Percentiles rank a stretch among this genome's conserved stretches.
These are phyloP conservation scores for Vitis hybrid DNA, from an alignment of 177 flowering plant species.

Conservation along the genomic window DNA sequence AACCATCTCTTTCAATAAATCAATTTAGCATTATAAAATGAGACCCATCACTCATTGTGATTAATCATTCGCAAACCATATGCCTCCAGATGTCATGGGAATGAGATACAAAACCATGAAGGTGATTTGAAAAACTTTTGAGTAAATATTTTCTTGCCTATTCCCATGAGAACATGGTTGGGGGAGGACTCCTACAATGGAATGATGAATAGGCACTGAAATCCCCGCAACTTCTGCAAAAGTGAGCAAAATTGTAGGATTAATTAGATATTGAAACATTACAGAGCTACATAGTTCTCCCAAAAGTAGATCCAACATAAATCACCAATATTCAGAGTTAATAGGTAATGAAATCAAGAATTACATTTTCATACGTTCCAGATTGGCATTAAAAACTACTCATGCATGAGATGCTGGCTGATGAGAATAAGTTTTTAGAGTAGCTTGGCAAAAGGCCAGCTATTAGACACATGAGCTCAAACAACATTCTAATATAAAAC, in stretches of 20 bases:
- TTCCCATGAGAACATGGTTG: conserved; percentile 39
- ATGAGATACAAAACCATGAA: conserved; percentile 2
- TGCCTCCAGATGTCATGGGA: not conserved
- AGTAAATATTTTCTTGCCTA: conserved; percentile 26
- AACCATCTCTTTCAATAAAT: too few species aligned
- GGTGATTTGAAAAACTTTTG: not conserved
- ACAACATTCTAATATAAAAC: too few species aligned
- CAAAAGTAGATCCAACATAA: not conserved
- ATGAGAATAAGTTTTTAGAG: too few species aligned
- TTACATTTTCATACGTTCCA: not conserved
- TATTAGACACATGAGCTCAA: too few species aligned
- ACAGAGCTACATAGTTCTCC: not conserved
- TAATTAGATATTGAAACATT: not conserved
- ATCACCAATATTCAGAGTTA: not conserved
- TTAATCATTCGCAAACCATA: not conserved
- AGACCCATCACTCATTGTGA: too few species aligned
- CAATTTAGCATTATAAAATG: too few species aligned
- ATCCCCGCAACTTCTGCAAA: conserved; percentile 34
- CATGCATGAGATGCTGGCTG: too few species aligned
- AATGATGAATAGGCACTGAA: conserved; percentile 20
- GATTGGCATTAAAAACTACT: not conserved
- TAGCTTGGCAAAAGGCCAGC: too few species aligned
- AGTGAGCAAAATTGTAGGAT: not conserved
- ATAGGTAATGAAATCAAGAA: not conserved
- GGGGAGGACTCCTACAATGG: conserved; percentile 39